Evolutionary conservation across 2,329 filamentous ascomycete species (phyloP).

Genomic region (Akanthomyces lecanii): DNA sequence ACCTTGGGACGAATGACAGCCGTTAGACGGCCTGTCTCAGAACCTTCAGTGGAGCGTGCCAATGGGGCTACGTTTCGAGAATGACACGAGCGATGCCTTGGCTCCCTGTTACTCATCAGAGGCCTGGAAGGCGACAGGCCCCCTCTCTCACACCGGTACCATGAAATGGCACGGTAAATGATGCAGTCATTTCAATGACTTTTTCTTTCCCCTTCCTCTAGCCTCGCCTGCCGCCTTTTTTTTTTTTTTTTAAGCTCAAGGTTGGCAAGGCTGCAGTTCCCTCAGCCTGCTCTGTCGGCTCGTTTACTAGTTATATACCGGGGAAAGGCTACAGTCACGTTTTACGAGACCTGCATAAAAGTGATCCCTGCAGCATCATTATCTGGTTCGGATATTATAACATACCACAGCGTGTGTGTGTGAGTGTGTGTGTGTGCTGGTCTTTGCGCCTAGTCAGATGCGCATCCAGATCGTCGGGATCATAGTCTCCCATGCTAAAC

Average conservation of each 20-base stretch:
- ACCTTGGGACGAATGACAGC: conserved; percentile 15
- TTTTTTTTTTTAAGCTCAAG: background rate
- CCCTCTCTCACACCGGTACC: background rate
- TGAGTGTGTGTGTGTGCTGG: background rate
- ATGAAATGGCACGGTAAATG: background rate
- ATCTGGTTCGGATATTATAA: too few species aligned
- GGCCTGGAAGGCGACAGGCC: background rate
- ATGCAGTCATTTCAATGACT: too few species aligned
- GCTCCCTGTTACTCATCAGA: background rate
- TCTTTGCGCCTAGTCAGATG: background rate
- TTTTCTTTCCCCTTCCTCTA: background rate
- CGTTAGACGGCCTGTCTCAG: conserved; percentile 7
- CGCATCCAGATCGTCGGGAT: background rate
- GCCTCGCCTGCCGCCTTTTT: background rate
- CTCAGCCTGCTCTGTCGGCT: background rate
- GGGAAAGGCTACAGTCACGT: background rate
- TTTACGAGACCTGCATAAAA: too few species aligned
- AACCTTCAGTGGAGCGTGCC: background rate
- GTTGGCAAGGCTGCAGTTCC: background rate
- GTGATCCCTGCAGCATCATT: too few species aligned
- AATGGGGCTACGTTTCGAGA: too few species aligned
- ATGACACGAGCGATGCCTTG: conserved; percentile 4
- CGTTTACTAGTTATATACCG: background rate
- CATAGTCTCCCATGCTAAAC: background rate
- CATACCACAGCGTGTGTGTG: too few species aligned